phyloP scores from a whole-genome alignment of 257 asterid genomes.

The Scutellaria galericulata region DNA sequence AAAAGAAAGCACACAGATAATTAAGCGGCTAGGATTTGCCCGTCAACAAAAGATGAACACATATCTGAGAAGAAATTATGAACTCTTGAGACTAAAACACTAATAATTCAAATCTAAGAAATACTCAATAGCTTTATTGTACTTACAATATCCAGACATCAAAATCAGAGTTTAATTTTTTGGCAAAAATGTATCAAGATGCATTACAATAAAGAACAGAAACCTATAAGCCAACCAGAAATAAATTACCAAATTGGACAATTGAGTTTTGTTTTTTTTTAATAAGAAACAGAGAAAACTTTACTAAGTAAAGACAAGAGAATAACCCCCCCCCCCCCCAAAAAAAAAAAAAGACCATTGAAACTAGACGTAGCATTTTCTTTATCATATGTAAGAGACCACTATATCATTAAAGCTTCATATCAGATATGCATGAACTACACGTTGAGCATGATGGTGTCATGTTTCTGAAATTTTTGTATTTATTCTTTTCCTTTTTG shows the following conservation, averaged over 20 bases:
- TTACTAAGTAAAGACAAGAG: no score
- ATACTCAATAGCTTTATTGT: neutral
- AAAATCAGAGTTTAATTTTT: neutral
- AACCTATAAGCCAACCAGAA: neutral
- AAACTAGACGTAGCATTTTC: neutral
- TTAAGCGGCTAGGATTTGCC: neutral
- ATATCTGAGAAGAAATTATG: neutral
- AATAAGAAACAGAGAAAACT: no score
- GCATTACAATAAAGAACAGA: slow-evolving; percentile 16
- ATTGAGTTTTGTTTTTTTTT: no score
- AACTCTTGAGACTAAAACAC: neutral
- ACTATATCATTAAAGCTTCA: neutral
- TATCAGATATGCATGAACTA: neutral
- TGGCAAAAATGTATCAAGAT: neutral
- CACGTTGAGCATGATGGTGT: slow-evolving; percentile 1
- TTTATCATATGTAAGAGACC: neutral
- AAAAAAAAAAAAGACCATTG: neutral
- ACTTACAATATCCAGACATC: neutral
- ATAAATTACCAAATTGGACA: neutral
- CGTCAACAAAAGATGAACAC: neutral
- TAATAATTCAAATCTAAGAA: neutral
- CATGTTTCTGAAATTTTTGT: neutral
- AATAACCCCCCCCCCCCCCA: no score
- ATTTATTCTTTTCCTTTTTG: neutral
- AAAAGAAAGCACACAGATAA: neutral